Evolutionary conservation across 225 moss, liverwort and hornwort species (phyloP), one percentile per base, ranked within the genome.

Genomic region (Pseudisothecium myosuroides): DNA sequence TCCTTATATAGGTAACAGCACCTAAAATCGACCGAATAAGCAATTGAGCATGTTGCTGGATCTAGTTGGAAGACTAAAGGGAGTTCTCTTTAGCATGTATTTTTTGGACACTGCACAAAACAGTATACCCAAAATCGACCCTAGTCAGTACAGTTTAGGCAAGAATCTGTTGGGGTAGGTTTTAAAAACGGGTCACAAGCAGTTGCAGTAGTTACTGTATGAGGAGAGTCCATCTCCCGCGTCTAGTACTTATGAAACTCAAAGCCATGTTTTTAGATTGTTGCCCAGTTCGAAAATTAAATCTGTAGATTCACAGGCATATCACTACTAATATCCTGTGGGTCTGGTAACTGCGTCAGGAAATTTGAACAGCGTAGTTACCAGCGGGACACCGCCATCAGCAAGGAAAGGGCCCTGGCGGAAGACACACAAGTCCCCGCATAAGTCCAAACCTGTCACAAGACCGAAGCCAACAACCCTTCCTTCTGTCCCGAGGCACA

Each of bases 371-470:
- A 89, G 86, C 83, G 65, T 90, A 43, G 87, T 91, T 52, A 91
- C 88, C 77, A 92, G 92, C 78, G 89, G 91, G 62, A 92, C 90
- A 84, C 92, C 89, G 14, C 91, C 93, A 74, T 92, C 94, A 68
- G 82, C 89, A 23, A 88, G 87, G 77, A 88, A 90, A 90, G 79
- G 88, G 49, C 88, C 89, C 54, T 91, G 90, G 89, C 87, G 90
- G 83, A 91, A 89, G 90, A 82, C 61, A 21, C 84, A 90, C 29
- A 92, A 92, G 55, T 81, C 91, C 54, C 87, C 26, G 45, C 85
- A 82, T 29, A 92, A 92, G 49, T 81, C 91, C 60, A 91, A 88
- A 90, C 76, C 82, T 82, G 52, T 56, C 59, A 59, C 77, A 72
- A 89, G 85, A 81, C 87, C 76, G 36, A 91, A 80, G 86, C 31